Conservation (phyloP, 1,284 basidiomycete genomes). For the Ceratobasidium sp. region DNA sequence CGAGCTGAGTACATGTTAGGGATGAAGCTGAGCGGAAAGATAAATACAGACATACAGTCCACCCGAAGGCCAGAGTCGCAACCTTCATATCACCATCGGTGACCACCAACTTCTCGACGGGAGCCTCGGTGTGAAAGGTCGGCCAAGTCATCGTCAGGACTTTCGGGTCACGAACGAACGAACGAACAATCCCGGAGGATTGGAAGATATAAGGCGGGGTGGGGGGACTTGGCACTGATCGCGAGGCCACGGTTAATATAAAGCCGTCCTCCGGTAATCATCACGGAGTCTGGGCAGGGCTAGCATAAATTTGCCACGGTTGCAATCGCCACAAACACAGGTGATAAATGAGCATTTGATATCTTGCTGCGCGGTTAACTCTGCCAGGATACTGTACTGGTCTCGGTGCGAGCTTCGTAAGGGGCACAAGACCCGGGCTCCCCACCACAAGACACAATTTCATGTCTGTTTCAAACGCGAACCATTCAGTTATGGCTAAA, state of each 20-base stretch:
- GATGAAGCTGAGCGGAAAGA: too few relatives aligned
- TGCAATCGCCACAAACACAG: slow-evolving; percentile 9
- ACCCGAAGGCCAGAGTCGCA: slow-evolving; percentile 39
- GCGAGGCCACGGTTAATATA: too few relatives aligned
- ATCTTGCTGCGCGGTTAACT: neutral
- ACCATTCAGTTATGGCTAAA: neutral
- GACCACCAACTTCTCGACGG: neutral
- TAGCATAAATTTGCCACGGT: slow-evolving; percentile 12
- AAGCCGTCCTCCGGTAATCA: neutral
- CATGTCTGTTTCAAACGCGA: neutral
- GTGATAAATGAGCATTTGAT: neutral
- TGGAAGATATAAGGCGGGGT: too few relatives aligned
- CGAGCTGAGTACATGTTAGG: slow-evolving; percentile 4
- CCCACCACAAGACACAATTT: slow-evolving; percentile 25
- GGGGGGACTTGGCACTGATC: too few relatives aligned
- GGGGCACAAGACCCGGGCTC: neutral
- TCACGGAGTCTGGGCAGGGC: neutral
- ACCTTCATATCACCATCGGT: slow-evolving; percentile 31
- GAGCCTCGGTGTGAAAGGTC: slow-evolving; percentile 33
- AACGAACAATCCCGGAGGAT: too few relatives aligned
- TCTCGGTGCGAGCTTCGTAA: too few relatives aligned
- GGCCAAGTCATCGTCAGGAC: slow-evolving; percentile 23
- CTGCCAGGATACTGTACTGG: neutral
- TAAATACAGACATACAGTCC: slow-evolving; percentile 17
- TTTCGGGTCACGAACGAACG: too few relatives aligned